Evolutionary conservation across 2,329 filamentous ascomycete genomes (phyloP).

Genomic region (Ilyonectria robusta): DNA sequence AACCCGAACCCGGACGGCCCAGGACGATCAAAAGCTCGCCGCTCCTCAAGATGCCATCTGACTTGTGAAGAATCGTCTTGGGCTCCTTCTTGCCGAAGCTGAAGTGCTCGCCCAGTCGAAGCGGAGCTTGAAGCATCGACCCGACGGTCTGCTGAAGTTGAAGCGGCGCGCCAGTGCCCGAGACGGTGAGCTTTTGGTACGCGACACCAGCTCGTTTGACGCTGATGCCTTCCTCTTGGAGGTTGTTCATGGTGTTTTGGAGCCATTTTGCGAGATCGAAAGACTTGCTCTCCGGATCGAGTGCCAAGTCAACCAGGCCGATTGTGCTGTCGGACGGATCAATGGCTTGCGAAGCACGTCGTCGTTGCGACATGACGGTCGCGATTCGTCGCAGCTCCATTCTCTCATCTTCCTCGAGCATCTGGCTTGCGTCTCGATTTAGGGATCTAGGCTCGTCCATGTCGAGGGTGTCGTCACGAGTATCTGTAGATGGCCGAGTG

Average conservation of each 20-base stretch:
- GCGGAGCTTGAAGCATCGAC: conserved; percentile 69
- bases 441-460: background rate
- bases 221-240: conserved; percentile 69
- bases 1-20: conserved; percentile 74
- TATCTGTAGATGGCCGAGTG: background rate
- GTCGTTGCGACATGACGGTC: conserved; percentile 50
- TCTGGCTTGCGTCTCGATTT: background rate
- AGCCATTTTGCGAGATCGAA: conserved; percentile 60
- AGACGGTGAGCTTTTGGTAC: conserved; percentile 76
- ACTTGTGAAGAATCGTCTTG: conserved; percentile 73
- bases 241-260: conserved; percentile 51
- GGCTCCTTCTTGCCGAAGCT: conserved; percentile 58
- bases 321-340: conserved; percentile 32
- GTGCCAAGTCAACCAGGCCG: conserved; percentile 44
- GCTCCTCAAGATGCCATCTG: conserved; percentile 73
- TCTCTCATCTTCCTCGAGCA: background rate
- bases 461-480: background rate
- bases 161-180: conserved; percentile 74
- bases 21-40: conserved; percentile 79
- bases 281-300: conserved; percentile 53
- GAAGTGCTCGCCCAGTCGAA: conserved; percentile 69
- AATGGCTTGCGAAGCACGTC: conserved; percentile 20
- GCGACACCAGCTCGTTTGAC: conserved; percentile 69
- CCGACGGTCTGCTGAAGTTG: conserved; percentile 77
- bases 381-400: conserved; percentile 55